Percentiles rank a stretch among this genome's conserved stretches.
These are phyloP conservation scores for Dimargaris xerosporica DNA, from an alignment of 192 early-diverging fungal genomes.

Conservation along the genomic window DNA sequence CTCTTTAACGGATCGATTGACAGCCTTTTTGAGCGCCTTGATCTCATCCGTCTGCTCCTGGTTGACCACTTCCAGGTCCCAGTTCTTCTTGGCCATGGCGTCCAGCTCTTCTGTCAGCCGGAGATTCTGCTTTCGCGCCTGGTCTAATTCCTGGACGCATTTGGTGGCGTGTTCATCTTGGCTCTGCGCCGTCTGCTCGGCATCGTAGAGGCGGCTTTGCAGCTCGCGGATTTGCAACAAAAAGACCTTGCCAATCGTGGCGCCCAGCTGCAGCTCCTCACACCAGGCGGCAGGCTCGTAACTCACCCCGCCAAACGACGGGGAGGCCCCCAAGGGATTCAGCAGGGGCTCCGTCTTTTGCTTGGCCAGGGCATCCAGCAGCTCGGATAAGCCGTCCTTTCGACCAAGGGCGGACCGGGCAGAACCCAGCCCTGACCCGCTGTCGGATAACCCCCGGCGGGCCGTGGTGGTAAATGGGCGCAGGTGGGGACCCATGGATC, in stretches of 20 bases:
- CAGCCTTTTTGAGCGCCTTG: conserved; percentile 14
- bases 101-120: conserved; percentile 22
- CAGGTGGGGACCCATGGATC: conserved; percentile 7
- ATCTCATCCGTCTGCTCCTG: conserved; percentile 18
- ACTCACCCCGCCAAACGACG: background rate
- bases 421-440: background rate
- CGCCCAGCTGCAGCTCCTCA: background rate
- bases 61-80: conserved; percentile 19
- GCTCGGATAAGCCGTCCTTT: conserved; percentile 2
- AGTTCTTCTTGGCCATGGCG: conserved; percentile 18
- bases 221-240: background rate
- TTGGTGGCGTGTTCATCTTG: conserved; percentile 16
- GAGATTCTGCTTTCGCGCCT: conserved; percentile 18
- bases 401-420: background rate
- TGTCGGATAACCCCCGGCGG: background rate
- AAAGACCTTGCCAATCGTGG: background rate
- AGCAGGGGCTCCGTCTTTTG: background rate
- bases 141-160: conserved; percentile 15
- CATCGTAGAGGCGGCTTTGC: background rate
- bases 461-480: background rate
- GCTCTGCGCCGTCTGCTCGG: conserved; percentile 13
- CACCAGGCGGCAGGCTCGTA: background rate
- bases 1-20: conserved; percentile 25
- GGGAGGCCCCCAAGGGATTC: background rate
- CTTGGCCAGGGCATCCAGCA: conserved; percentile 3